phyloP scores from a whole-genome alignment of 805 yeast species.

The Pichia cabralensis region DNA sequence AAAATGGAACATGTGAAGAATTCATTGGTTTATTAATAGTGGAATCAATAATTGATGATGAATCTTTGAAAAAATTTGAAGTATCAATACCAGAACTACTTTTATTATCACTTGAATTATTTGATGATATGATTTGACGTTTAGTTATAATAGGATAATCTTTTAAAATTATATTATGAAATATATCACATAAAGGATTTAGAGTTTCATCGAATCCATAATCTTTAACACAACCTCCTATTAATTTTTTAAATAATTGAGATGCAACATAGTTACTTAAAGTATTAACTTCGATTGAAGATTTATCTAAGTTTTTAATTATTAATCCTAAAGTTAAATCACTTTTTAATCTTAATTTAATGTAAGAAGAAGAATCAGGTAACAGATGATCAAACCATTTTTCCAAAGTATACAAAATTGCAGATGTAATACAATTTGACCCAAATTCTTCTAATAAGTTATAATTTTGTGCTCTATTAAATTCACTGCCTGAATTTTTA shows the following conservation, averaged over 20 bases:
- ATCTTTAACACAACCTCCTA: conserved; percentile 68
- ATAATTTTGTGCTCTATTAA: conserved; percentile 11
- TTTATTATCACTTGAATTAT: conserved; percentile 13
- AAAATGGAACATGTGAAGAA: conserved; percentile 2
- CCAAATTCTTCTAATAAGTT: conserved; percentile 52
- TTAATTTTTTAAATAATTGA: conserved; percentile 42
- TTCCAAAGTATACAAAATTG: conserved; percentile 55
- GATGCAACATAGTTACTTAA: conserved; percentile 43
- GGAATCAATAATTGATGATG: conserved; percentile 12
- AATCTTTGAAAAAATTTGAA: background rate
- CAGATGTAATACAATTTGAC: conserved; percentile 39
- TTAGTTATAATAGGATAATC: conserved; percentile 59
- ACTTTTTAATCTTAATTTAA: conserved; percentile 28
- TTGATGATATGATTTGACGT: conserved; percentile 9
- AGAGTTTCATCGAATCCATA: conserved; percentile 71
- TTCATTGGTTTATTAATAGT: conserved; percentile 9
- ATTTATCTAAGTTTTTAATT: conserved; percentile 36
- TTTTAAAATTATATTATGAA: conserved; percentile 46
- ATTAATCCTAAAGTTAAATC: conserved; percentile 32
- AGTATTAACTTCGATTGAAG: conserved; percentile 25
- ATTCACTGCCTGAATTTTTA: conserved; percentile 2
- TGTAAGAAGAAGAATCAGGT: conserved; percentile 44
- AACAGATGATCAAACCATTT: conserved; percentile 46
- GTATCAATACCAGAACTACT: background rate
- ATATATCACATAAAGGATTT: conserved; percentile 56